Evolutionary conservation across 2,329 filamentous ascomycete species (phyloP).

Genomic region (Teratosphaeria gauchensis): DNA sequence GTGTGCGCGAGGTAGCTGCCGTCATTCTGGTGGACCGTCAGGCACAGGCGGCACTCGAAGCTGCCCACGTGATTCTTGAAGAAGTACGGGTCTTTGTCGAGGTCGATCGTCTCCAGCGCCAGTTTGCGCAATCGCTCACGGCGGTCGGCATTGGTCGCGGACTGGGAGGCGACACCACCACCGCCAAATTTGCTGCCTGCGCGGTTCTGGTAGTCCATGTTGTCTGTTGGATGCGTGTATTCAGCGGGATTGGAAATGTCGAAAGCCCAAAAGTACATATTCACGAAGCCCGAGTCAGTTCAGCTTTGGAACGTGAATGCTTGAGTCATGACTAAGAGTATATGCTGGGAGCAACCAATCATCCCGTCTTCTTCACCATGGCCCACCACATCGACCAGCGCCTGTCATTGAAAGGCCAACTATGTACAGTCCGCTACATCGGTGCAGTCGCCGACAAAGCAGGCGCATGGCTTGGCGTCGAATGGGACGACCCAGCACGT

Average conservation of each 20-base stretch:
- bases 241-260: neutral
- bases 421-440: conserved; percentile 78
- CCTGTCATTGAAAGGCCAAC: conserved; percentile 63
- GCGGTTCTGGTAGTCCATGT: conserved; percentile 58
- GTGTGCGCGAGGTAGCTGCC: conserved; percentile 98
- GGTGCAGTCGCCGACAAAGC: conserved; percentile 67
- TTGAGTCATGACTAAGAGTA: neutral
- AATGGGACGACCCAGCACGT: conserved; percentile 82
- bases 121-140: conserved; percentile 96
- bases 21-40: conserved; percentile 98
- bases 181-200: conserved; percentile 97
- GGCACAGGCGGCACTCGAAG: conserved; percentile 92
- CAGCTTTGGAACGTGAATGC: neutral
- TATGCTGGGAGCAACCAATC: neutral
- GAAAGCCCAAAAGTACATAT: neutral
- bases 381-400: conserved; percentile 50
- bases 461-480: conserved; percentile 82
- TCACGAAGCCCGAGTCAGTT: too few species aligned
- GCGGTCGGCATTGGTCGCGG: conserved; percentile 90
- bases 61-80: conserved; percentile 99
- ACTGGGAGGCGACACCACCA: conserved; percentile 88
- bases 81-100: conserved; percentile 99
- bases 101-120: conserved; percentile 95
- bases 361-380: neutral
- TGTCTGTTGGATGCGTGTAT: neutral